A percentile compares a stretch with the other conserved stretches of the same genome.
Evolutionary conservation across 1,139 yeast genomes (phyloP).

Genomic region (Wickerhamomyces sp.): DNA sequence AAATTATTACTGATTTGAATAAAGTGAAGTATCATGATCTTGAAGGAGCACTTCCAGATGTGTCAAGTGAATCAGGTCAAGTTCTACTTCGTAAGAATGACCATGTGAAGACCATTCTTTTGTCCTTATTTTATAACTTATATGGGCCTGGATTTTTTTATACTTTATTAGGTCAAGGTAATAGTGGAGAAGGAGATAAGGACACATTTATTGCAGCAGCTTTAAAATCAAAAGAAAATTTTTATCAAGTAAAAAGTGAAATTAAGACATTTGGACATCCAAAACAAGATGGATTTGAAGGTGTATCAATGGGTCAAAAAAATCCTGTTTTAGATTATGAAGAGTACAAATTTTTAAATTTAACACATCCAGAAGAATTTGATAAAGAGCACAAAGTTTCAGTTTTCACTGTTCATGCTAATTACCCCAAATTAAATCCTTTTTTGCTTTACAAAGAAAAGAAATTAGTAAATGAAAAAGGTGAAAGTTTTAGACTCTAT

Average conservation of each 20-base stretch:
- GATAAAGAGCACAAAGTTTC: constrained; percentile 1
- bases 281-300: constrained; percentile 30
- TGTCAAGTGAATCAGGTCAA: constrained; percentile 65
- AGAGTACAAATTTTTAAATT: constrained; percentile 37
- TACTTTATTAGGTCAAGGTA: constrained; percentile 54
- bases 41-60: constrained; percentile 53
- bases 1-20: neutral
- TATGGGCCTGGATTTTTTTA: constrained; percentile 57
- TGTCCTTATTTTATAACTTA: constrained; percentile 52
- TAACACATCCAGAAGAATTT: constrained; percentile 21
- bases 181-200: constrained; percentile 64
- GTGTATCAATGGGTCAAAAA: constrained; percentile 42
- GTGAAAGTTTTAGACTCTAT: constrained; percentile 40
- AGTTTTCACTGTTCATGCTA: constrained; percentile 47
- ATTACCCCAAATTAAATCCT: constrained; percentile 62
- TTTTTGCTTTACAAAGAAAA: constrained; percentile 39
- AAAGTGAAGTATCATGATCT: constrained; percentile 39
- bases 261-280: constrained; percentile 37
- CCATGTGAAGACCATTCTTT: constrained; percentile 47
- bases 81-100: constrained; percentile 47
- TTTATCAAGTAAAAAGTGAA: constrained; percentile 42
- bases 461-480: constrained; percentile 37
- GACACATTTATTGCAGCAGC: constrained; percentile 64
- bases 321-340: constrained; percentile 37
- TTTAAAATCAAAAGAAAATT: constrained; percentile 38